phyloP scores from a whole-genome alignment of 2,329 filamentous ascomycete species.

The Hypomyces rosellus region DNA sequence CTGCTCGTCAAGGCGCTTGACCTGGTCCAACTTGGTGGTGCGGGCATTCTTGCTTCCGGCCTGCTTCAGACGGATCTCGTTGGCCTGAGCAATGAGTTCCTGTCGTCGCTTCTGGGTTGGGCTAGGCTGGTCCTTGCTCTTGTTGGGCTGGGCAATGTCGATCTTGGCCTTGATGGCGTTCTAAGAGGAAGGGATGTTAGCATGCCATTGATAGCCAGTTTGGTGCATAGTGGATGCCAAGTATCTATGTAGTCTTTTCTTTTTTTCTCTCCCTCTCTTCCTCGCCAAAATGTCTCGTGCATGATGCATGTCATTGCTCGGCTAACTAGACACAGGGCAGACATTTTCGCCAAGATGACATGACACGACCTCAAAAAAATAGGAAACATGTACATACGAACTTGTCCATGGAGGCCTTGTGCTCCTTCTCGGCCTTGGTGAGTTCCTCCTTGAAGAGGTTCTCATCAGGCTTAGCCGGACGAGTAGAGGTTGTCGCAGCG shows the following conservation, averaged over 20 bases:
- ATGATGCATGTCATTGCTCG: neutral
- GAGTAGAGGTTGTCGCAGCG: slow-evolving; percentile 36
- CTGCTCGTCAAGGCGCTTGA: slow-evolving; percentile 86
- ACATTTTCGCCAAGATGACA: neutral
- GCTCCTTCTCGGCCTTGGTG: slow-evolving; percentile 78
- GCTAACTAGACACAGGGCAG: neutral
- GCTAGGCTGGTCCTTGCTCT: slow-evolving; percentile 70
- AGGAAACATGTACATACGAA: slow-evolving; percentile 29
- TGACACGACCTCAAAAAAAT: neutral
- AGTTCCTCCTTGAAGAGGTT: slow-evolving; percentile 74
- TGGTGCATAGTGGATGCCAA: neutral
- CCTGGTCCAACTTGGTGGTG: slow-evolving; percentile 73
- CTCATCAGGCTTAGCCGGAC: slow-evolving; percentile 83
- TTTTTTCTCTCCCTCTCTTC: neutral
- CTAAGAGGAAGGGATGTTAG: slow-evolving; percentile 38
- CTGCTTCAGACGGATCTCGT: slow-evolving; percentile 81
- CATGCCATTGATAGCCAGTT: neutral
- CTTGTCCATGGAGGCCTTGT: slow-evolving; percentile 65
- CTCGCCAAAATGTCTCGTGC: neutral
- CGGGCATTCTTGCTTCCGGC: slow-evolving; percentile 79
- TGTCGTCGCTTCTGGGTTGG: slow-evolving; percentile 76
- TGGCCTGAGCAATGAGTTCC: slow-evolving; percentile 76
- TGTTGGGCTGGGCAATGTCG: slow-evolving; percentile 69
- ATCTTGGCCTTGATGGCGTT: slow-evolving; percentile 84
- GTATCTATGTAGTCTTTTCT: neutral